Percentiles rank a stretch among this genome's conserved stretches.
Conservation (phyloP, 345 rosid species). For the Moringa oleifera region DNA sequence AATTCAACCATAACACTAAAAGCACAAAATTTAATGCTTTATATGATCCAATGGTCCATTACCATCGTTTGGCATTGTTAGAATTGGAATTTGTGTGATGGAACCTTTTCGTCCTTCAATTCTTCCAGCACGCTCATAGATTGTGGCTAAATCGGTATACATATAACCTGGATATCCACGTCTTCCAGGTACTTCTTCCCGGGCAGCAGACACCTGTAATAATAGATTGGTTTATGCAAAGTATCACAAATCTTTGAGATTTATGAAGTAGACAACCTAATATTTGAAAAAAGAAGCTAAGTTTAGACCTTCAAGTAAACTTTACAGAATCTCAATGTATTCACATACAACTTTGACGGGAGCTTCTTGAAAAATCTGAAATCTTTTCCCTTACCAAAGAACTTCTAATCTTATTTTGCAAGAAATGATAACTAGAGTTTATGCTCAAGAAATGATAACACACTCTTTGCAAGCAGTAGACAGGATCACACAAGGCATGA, state of each 20-base stretch:
- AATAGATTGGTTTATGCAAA: background rate
- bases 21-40: background rate
- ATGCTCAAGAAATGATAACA: background rate
- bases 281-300: background rate
- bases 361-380: background rate
- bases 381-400: background rate
- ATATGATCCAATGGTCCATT: conserved; percentile 7
- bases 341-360: background rate
- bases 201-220: conserved; percentile 94
- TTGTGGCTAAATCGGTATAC: conserved; percentile 99
- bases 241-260: too few relatives aligned
- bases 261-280: background rate
- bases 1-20: background rate
- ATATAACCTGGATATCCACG: conserved; percentile 99
- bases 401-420: background rate
- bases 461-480: background rate
- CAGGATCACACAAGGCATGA: background rate
- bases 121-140: conserved; percentile 97
- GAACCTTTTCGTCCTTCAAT: conserved; percentile 98
- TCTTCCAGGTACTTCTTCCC: conserved; percentile 99
- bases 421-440: too few relatives aligned
- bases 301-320: background rate
- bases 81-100: conserved; percentile 95
- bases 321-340: background rate
- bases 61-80: conserved; percentile 99